Conservation (phyloP, 768 basidiomycete genomes). For the Boletellus ananiceps region DNA sequence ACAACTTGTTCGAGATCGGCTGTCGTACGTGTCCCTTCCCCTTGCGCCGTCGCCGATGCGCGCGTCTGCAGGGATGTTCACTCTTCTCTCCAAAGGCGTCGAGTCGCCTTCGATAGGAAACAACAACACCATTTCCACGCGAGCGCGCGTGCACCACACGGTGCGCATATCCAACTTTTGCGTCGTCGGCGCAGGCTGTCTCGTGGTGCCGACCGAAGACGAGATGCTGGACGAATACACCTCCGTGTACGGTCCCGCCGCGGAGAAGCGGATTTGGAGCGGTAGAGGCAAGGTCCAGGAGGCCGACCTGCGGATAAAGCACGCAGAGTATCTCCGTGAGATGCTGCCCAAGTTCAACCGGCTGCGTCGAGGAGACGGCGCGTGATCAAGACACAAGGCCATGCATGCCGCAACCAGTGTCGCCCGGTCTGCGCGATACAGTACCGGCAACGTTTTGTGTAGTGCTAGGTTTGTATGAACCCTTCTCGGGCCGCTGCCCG, state of each 20-base stretch:
- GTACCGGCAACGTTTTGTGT: too few relatives aligned
- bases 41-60: not conserved
- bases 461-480: too few relatives aligned
- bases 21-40: conserved; percentile 64
- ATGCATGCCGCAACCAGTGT: too few relatives aligned
- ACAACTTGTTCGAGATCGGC: conserved; percentile 92
- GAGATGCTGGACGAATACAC: conserved; percentile 81
- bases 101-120: conserved; percentile 83
- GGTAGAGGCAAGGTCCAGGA: conserved; percentile 83
- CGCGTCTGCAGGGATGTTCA: not conserved
- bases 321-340: conserved; percentile 87
- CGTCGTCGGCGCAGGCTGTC: conserved; percentile 74
- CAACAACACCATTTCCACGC: conserved; percentile 82
- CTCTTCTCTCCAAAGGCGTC: conserved; percentile 51
- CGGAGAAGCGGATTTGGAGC: conserved; percentile 78
- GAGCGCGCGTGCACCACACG: conserved; percentile 78
- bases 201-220: conserved; percentile 74
- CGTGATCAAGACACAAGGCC: conserved; percentile 24
- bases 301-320: conserved; percentile 77
- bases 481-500: too few relatives aligned
- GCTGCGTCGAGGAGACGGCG: conserved; percentile 55
- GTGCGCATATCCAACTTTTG: conserved; percentile 78
- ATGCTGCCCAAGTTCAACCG: conserved; percentile 90
- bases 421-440: not conserved
- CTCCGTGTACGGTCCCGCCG: conserved; percentile 72